Percentiles rank a stretch among this genome's conserved stretches.
Conservation (phyloP, 2,329 filamentous ascomycete genomes). For the Penicillium sp. region DNA sequence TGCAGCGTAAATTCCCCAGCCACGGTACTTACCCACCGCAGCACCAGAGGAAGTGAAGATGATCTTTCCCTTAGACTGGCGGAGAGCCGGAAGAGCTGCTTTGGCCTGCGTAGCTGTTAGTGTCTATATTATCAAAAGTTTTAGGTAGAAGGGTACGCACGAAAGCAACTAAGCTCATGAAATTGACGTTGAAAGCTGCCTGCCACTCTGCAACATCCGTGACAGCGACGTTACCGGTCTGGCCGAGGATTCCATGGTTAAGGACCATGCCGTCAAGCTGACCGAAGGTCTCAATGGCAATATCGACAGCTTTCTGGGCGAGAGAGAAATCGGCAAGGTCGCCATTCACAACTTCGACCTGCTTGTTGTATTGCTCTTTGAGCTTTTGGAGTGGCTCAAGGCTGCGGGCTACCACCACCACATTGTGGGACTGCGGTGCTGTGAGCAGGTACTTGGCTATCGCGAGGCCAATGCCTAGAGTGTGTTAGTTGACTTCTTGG, state of each 20-base stretch:
- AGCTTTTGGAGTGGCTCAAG: constrained; percentile 55
- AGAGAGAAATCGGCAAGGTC: constrained; percentile 57
- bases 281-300: constrained; percentile 68
- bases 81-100: constrained; percentile 33
- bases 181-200: constrained; percentile 74
- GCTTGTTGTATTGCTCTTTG: constrained; percentile 52
- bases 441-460: constrained; percentile 61
- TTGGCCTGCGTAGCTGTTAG: constrained; percentile 21
- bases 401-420: constrained; percentile 60
- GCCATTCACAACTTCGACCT: constrained; percentile 58
- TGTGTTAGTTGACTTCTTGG: constrained; percentile 1
- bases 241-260: constrained; percentile 82
- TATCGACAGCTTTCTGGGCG: constrained; percentile 61
- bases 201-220: constrained; percentile 73
- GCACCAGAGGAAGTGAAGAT: constrained; percentile 40
- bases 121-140: neutral
- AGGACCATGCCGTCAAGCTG: constrained; percentile 78
- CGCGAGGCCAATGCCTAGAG: constrained; percentile 60
- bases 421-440: constrained; percentile 50
- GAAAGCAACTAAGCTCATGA: constrained; percentile 79
- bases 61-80: constrained; percentile 35
- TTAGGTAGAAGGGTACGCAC: constrained; percentile 52
- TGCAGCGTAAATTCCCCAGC: constrained; percentile 39
- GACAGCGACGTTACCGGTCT: constrained; percentile 69
- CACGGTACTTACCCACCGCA: constrained; percentile 30